Evolutionary conservation across 768 basidiomycete genomes (phyloP).

Genomic region (Filobasidium wieringae): DNA sequence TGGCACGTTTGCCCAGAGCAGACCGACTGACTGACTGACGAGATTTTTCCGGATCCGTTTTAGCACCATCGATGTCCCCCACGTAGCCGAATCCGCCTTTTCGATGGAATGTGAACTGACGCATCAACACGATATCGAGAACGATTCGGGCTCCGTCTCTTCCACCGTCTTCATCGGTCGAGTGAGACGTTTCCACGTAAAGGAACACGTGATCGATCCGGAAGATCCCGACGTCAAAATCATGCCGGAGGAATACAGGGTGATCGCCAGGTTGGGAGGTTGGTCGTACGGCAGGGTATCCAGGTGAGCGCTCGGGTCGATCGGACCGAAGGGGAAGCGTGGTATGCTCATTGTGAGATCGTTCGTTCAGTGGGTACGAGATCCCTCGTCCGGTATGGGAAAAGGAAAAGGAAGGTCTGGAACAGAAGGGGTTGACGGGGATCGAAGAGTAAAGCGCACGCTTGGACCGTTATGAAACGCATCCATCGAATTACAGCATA

Average conservation of each 20-base stretch:
- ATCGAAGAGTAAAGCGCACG: too few relatives aligned
- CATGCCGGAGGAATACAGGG: constrained; percentile 27
- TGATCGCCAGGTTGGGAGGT: constrained; percentile 47
- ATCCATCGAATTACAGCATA: too few relatives aligned
- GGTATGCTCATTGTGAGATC: not conserved
- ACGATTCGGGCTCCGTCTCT: constrained; percentile 17
- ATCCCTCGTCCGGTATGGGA: constrained; percentile 43
- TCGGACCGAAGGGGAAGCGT: not conserved
- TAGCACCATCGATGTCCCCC: constrained; percentile 34
- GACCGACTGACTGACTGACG: too few relatives aligned
- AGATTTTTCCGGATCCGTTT: not conserved
- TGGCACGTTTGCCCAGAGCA: not conserved
- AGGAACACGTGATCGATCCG: constrained; percentile 27
- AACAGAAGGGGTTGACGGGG: not conserved
- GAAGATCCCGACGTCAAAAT: constrained; percentile 23
- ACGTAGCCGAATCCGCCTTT: constrained; percentile 40
- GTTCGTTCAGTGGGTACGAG: constrained; percentile 13
- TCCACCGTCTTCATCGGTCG: constrained; percentile 32
- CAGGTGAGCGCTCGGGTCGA: not conserved
- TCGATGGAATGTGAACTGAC: constrained; percentile 39
- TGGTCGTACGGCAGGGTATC: constrained; percentile 25
- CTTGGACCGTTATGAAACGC: too few relatives aligned
- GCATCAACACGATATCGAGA: constrained; percentile 24
- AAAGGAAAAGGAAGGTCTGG: constrained; percentile 37
- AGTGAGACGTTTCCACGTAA: constrained; percentile 37